Conservation (phyloP, 768 basidiomycete species). For the Coprinopsis sp. region DNA sequence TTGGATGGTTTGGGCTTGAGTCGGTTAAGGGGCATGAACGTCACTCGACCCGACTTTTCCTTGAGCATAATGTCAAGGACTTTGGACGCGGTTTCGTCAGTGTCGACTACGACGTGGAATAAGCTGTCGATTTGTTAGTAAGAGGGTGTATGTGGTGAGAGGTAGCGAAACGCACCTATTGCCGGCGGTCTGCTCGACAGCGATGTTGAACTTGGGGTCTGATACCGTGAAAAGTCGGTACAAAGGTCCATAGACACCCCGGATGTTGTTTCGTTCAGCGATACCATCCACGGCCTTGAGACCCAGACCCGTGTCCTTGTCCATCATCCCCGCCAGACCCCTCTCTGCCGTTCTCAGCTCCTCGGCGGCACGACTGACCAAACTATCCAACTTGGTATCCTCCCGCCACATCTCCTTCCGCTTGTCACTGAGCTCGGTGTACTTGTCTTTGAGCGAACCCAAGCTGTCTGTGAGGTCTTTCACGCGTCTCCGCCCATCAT, state of each 20-base stretch:
- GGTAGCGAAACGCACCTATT: constrained; percentile 63
- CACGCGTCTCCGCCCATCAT: constrained; percentile 57
- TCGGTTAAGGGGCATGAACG: constrained; percentile 97
- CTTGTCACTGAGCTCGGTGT: constrained; percentile 67
- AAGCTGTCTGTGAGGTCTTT: constrained; percentile 61
- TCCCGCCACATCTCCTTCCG: constrained; percentile 94
- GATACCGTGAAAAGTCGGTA: constrained; percentile 91
- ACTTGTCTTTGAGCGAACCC: constrained; percentile 56
- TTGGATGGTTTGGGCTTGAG: constrained; percentile 71
- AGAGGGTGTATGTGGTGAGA: background rate
- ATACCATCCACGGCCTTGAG: constrained; percentile 84
- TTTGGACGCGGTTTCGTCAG: constrained; percentile 86
- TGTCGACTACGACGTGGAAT: constrained; percentile 97
- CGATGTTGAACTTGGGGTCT: constrained; percentile 84
- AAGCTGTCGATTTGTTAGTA: constrained; percentile 45
- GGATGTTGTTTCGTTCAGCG: constrained; percentile 64
- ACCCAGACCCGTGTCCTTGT: constrained; percentile 91
- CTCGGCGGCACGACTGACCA: constrained; percentile 70
- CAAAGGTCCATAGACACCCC: constrained; percentile 89
- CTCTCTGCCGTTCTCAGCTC: constrained; percentile 82
- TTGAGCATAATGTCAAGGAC: constrained; percentile 93
- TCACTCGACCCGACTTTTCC: constrained; percentile 91
- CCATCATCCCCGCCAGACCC: constrained; percentile 85
- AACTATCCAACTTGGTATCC: constrained; percentile 81
- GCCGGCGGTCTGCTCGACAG: constrained; percentile 92